A percentile compares a stretch with the other conserved stretches of the same genome.
These are phyloP conservation scores for Hericium alpestre DNA, from an alignment of 768 basidiomycete genomes.

Conservation along the genomic window DNA sequence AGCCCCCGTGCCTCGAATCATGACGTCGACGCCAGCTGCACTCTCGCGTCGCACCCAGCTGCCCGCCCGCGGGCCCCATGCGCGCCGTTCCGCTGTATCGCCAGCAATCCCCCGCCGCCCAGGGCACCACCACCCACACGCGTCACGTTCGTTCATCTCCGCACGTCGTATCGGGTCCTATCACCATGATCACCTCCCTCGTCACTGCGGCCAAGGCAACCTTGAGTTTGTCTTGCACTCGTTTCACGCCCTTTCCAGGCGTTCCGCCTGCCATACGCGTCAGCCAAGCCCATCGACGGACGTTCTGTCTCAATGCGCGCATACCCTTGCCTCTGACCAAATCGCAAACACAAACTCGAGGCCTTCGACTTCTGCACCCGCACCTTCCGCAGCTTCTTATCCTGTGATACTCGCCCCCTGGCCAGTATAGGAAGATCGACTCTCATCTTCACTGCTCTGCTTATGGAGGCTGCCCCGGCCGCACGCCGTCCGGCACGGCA, in stretches of 20 bases:
- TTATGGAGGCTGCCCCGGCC: no score
- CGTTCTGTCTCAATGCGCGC: neutral
- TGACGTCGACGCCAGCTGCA: no score
- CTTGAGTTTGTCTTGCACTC: neutral
- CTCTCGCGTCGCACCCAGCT: no score
- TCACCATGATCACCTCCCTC: neutral
- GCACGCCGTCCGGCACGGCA: no score
- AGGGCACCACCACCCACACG: neutral
- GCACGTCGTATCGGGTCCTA: neutral
- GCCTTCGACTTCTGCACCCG: no score
- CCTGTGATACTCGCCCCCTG: neutral
- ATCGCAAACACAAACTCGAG: no score
- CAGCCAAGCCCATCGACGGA: neutral
- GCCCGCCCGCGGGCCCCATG: neutral
- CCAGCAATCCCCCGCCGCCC: neutral
- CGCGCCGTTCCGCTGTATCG: neutral
- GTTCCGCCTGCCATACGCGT: neutral
- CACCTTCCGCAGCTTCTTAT: neutral
- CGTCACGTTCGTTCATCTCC: conserved; percentile 2
- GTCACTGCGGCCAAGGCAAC: neutral
- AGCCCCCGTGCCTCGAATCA: no score
- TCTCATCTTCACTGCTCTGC: no score
- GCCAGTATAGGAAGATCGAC: no score
- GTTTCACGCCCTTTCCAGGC: neutral
- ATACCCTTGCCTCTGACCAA: neutral